Evolutionary conservation across 1,139 yeast genomes (phyloP).

Genomic region (Spencermartinsiella ligniputridi): DNA sequence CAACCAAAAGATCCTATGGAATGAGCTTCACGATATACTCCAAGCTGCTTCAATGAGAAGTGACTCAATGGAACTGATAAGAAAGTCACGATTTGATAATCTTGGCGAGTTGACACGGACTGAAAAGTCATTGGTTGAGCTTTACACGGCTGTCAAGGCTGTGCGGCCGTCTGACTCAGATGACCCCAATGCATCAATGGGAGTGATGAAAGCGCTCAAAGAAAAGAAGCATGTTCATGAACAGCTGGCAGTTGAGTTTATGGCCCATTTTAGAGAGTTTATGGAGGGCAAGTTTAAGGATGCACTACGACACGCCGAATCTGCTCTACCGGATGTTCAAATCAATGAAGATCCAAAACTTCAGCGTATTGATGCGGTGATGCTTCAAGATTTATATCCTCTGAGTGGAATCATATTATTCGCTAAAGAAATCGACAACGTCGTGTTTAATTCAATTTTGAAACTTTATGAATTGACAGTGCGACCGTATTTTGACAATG

Average conservation of each 20-base stretch:
- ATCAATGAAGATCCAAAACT: conserved; percentile 20
- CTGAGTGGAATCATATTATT: conserved; percentile 64
- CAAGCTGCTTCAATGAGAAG: conserved; percentile 65
- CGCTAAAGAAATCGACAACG: conserved; percentile 49
- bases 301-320: conserved; percentile 21
- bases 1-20: conserved; percentile 69
- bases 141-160: conserved; percentile 54
- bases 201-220: conserved; percentile 67
- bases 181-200: conserved; percentile 44
- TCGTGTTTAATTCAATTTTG: conserved; percentile 41
- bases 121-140: conserved; percentile 55
- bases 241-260: conserved; percentile 50
- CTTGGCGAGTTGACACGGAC: conserved; percentile 43
- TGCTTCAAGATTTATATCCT: conserved; percentile 37
- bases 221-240: conserved; percentile 66
- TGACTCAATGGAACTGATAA: conserved; percentile 47
- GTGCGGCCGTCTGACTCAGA: conserved; percentile 20
- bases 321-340: conserved; percentile 6
- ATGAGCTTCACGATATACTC: conserved; percentile 62
- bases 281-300: conserved; percentile 43
- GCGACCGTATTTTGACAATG: conserved; percentile 25
- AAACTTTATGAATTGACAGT: conserved; percentile 27
- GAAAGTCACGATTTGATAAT: conserved; percentile 48
- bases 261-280: conserved; percentile 45
- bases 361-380: conserved; percentile 16